Conservation (phyloP, 345 rosid species). For the Anastatica hierochuntica region DNA sequence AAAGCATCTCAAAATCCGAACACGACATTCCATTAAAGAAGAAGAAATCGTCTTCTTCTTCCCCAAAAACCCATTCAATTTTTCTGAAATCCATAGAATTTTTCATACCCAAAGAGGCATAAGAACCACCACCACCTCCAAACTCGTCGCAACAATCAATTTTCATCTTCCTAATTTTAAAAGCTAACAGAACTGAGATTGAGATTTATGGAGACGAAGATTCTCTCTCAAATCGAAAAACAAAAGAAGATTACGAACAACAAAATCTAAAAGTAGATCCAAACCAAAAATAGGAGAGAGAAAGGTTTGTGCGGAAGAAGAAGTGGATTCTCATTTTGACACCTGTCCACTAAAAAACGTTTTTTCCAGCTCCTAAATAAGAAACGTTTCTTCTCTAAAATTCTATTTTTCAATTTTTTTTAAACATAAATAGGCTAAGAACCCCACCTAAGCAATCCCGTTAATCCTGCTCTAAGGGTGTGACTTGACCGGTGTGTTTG, state of each 20-base stretch:
- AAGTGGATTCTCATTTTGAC: too few relatives aligned
- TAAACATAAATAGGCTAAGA: too few relatives aligned
- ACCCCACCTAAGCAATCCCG: too few relatives aligned
- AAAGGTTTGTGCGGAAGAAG: slow-evolving; percentile 1
- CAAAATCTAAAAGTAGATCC: background rate
- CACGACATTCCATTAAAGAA: background rate
- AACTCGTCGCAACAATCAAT: background rate
- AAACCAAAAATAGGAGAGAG: background rate
- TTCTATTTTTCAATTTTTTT: too few relatives aligned
- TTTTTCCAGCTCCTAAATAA: too few relatives aligned
- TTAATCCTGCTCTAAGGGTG: too few relatives aligned
- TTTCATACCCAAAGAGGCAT: background rate
- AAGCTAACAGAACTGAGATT: too few relatives aligned
- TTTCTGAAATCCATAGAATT: background rate
- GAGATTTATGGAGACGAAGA: too few relatives aligned
- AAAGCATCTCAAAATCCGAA: slow-evolving; percentile 1
- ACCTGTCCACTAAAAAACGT: too few relatives aligned
- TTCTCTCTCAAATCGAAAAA: background rate
- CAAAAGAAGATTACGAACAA: slow-evolving; percentile 6
- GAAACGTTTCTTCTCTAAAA: too few relatives aligned
- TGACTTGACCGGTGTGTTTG: too few relatives aligned
- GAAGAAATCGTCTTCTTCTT: slow-evolving; percentile 1
- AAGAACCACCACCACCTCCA: slow-evolving; percentile 1
- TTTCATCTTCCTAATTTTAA: background rate
- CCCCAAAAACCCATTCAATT: background rate